These are phyloP conservation scores for Cyclostephanos invisitatus DNA, from an alignment of 108 stramenopile genomes.

Conservation along the genomic window DNA sequence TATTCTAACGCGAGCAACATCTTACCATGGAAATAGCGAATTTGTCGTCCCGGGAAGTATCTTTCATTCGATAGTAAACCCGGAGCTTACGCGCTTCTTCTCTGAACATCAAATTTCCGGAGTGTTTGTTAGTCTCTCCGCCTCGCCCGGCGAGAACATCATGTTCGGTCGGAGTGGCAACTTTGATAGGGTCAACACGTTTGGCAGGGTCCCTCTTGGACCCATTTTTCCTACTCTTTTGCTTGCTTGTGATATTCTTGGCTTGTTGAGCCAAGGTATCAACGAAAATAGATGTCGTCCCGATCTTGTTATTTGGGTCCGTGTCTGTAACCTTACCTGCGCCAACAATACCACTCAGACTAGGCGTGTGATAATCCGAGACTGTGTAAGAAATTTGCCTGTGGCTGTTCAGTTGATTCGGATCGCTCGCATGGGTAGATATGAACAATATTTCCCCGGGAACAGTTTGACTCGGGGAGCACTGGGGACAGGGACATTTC, in stretches of 20 bases:
- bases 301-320: background rate
- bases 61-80: background rate
- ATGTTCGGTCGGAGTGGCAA: background rate
- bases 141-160: conserved; percentile 73
- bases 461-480: background rate
- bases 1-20: background rate
- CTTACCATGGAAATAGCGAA: background rate
- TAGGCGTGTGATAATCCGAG: background rate
- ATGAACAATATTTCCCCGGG: background rate
- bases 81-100: conserved; percentile 13
- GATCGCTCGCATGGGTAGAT: background rate
- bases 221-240: background rate
- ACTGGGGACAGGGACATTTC: background rate
- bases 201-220: background rate
- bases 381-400: background rate
- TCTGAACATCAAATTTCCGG: conserved; percentile 58
- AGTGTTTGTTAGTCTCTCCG: conserved; percentile 57
- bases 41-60: conserved; percentile 5
- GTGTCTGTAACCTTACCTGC: background rate
- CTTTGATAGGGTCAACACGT: background rate
- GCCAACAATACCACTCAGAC: background rate
- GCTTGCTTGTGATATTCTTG: background rate
- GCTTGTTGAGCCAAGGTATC: background rate
- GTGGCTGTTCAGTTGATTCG: background rate
- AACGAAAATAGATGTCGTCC: background rate